Conservation (phyloP, 2,329 filamentous ascomycete species). For the Curvularia lunata region DNA sequence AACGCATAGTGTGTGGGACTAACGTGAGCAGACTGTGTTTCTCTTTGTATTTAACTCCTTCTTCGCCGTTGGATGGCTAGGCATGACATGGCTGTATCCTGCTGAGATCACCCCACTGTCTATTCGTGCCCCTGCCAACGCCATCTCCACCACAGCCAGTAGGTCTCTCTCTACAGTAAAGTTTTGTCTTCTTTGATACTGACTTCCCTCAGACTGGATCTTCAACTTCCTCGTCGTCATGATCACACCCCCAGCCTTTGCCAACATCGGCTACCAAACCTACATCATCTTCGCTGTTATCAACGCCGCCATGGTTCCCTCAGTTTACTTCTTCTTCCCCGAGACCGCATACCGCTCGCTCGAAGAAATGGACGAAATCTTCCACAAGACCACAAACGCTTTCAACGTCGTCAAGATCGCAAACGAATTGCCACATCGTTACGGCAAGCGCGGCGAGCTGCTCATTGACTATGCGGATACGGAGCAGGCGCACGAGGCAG, state of each 20-base stretch:
- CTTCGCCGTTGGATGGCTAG: constrained; percentile 83
- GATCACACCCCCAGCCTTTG: constrained; percentile 67
- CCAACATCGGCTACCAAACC: constrained; percentile 61
- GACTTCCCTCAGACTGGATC: constrained; percentile 49
- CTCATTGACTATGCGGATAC: constrained; percentile 59
- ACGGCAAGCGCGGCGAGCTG: constrained; percentile 64
- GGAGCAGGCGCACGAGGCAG: constrained; percentile 40
- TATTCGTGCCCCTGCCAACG: constrained; percentile 87
- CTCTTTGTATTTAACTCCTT: constrained; percentile 93
- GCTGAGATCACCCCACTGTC: constrained; percentile 89
- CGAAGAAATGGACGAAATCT: constrained; percentile 64
- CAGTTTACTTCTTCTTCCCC: constrained; percentile 67
- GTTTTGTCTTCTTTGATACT: constrained; percentile 64
- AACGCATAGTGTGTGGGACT: constrained; percentile 3
- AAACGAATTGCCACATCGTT: constrained; percentile 60
- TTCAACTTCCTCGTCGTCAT: constrained; percentile 69
- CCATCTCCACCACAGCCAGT: constrained; percentile 77
- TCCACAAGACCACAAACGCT: constrained; percentile 60
- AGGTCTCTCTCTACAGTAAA: neutral
- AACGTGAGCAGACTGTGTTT: constrained; percentile 68
- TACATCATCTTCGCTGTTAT: constrained; percentile 65
- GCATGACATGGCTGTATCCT: constrained; percentile 65
- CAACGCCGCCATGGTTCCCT: constrained; percentile 62
- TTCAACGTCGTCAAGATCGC: constrained; percentile 60
- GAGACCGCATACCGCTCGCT: constrained; percentile 61